These are phyloP conservation scores for Mucor saturninus DNA, from an alignment of 371 early-diverging fungal genomes.

Conservation along the genomic window DNA sequence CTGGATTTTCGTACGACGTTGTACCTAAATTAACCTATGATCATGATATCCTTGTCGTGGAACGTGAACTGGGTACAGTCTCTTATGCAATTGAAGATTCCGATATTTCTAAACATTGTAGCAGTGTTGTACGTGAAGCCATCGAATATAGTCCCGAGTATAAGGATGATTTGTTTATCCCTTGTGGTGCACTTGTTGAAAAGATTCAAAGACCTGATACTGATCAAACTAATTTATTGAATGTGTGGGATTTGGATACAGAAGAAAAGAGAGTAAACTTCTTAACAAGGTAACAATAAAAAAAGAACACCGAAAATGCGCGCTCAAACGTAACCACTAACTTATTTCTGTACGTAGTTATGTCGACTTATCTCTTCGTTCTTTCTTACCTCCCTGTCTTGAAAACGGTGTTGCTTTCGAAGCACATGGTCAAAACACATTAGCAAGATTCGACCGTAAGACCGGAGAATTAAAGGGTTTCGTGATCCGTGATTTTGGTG, in stretches of 20 bases:
- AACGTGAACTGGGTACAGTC: constrained; percentile 66
- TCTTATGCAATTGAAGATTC: constrained; percentile 57
- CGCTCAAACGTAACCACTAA: not conserved
- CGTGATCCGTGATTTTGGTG: constrained; percentile 79
- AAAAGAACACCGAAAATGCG: not conserved
- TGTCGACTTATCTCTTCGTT: constrained; percentile 56
- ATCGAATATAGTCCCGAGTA: constrained; percentile 49
- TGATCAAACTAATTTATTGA: constrained; percentile 52
- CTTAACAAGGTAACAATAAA: constrained; percentile 44
- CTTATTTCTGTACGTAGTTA: constrained; percentile 27
- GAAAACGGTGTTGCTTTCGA: constrained; percentile 77
- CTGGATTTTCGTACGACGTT: constrained; percentile 60
- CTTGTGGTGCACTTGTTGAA: constrained; percentile 72
- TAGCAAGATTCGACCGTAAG: constrained; percentile 62
- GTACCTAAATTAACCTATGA: constrained; percentile 55
- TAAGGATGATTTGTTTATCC: constrained; percentile 58
- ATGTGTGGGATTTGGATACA: constrained; percentile 61
- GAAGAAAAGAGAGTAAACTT: constrained; percentile 58
- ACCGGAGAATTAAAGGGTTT: constrained; percentile 68
- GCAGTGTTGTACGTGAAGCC: constrained; percentile 67
- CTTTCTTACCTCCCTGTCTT: constrained; percentile 68
- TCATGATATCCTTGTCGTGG: constrained; percentile 41
- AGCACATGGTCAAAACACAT: constrained; percentile 74
- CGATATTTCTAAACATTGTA: constrained; percentile 72
- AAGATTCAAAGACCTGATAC: constrained; percentile 55